Percentiles rank a stretch among this genome's conserved stretches.
These are phyloP conservation scores for Aspergillus jensenii DNA, from an alignment of 2,329 filamentous ascomycete species.

Conservation along the genomic window DNA sequence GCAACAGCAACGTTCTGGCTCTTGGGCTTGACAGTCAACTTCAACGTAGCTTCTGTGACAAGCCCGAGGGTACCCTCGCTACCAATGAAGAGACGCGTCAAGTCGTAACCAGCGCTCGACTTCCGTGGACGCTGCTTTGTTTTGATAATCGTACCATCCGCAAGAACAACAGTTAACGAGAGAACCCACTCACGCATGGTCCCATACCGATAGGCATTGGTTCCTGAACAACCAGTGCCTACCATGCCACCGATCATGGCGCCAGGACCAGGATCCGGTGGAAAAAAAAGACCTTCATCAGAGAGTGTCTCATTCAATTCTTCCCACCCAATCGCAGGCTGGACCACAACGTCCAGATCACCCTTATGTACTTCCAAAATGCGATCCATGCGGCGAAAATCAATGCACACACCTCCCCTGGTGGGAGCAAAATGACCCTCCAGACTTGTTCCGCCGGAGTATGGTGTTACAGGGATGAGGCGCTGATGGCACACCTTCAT, in stretches of 20 bases:
- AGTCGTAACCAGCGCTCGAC: constrained; percentile 86
- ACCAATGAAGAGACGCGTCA: constrained; percentile 85
- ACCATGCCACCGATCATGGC: constrained; percentile 82
- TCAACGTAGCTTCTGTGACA: constrained; percentile 86
- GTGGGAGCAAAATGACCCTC: constrained; percentile 89
- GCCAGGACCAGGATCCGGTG: constrained; percentile 85
- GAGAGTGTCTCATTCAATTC: constrained; percentile 74
- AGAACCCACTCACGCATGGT: constrained; percentile 96
- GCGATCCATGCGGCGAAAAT: constrained; percentile 82
- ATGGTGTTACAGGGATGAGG: constrained; percentile 80
- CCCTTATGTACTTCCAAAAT: constrained; percentile 75
- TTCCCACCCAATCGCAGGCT: constrained; percentile 86
- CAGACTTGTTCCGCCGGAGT: constrained; percentile 83
- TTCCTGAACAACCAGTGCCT: constrained; percentile 61
- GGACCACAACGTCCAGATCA: constrained; percentile 73
- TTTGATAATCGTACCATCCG: constrained; percentile 86
- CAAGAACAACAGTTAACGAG: constrained; percentile 80
- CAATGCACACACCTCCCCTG: constrained; percentile 77
- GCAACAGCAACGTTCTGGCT: constrained; percentile 78
- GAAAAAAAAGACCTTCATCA: constrained; percentile 80
- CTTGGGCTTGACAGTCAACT: constrained; percentile 77
- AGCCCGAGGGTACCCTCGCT: constrained; percentile 89
- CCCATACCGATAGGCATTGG: constrained; percentile 88
- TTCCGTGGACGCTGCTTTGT: constrained; percentile 85
- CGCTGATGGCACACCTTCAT: constrained; percentile 85